Evolutionary conservation across 2,329 filamentous ascomycete genomes (phyloP), one percentile per base, ranked within the genome.

Genomic region (Penicillium sp.): DNA sequence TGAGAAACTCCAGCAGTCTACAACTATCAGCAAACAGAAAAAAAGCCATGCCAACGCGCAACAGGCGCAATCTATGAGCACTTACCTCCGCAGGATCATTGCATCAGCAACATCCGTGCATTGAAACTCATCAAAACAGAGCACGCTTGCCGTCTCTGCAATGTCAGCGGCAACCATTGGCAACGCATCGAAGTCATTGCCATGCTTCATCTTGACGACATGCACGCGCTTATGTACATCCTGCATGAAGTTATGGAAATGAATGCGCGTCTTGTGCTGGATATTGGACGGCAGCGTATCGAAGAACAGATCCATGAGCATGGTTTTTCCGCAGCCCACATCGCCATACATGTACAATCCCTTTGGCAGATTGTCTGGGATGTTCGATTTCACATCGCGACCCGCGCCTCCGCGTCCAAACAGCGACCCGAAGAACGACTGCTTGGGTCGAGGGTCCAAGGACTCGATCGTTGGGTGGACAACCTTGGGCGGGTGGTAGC

Each of bases 171-270:
- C 91, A 13, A 97, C 84, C 61, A 94, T 93, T 0, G 91, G 91
- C 30, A 97, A 79, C 1, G 81, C 87, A 65, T 98, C 93, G 26
- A 95, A 78, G 54, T 96, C 89, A 60, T 83, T 89, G 19, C 93
- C 93, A 63, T 94, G 80, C 56, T 83, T 72, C 78, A 93, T 84
- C 72, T 95, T 96, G 69, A 94, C 83, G 61, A 81, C 81, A 71
- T 97, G 93, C 57, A 97, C 72, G 45, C 91, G 79, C 65, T 84
- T 88, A 70, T 98, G 93, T 33, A 97, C 85, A 65, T 94, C 87
- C 67, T 97, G 93, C 93, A 98, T 98, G 73, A 98, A 98, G 65
- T 95, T 95, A 73, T 97, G 89, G 69, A 98, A 98, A 72, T 98
- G 93, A 59, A 98, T 96, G 33, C 93, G 79, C 32, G 84, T 94